Evolutionary conservation across 2,329 filamentous ascomycete genomes (phyloP), one percentile per base, ranked within the genome.

Genomic region (Neospermospora avenae): DNA sequence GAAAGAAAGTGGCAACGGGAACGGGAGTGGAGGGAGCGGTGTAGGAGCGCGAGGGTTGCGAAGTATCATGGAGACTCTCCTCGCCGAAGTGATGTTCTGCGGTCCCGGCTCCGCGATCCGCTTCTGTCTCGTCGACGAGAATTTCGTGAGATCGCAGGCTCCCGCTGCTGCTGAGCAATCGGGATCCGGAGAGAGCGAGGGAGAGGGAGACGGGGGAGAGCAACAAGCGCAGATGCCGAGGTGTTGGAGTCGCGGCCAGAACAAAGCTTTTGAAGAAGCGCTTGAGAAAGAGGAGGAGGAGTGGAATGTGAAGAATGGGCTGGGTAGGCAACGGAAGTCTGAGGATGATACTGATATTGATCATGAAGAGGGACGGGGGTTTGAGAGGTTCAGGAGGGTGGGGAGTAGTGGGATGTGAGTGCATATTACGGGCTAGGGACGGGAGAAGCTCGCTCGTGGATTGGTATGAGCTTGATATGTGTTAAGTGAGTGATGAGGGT

Each of bases 1-100:
- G 13, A 37, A n/a, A 34, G 2, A 16, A 39, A 34, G 7, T 39
- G 31, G 20, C 18, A 77, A 77, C 14, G 87, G 87, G 81, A 85
- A 84, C 1, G 31, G n/a, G 13, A 35, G 22, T 18, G 97, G 93
- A 0, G 95, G 95, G 3, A 34, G n/a, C 11, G 35, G 22, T 18
- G 97, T 93, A 0, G 95, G 95, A 3, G 90, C 90, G 1, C 81
- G 90, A 39, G 90, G 87, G 0, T 76, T 95, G 16, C 87, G 91
- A 69, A 91, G 90, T 73, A 89, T 92, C 70, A 87, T 93, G 81
- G 90, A 93, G 73, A 83, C 86, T 2, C 84, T 93, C 7, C 77
- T 93, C 11, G 86, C 86, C 3, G 90, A 93, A 73, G 85, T 89
- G 34, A 93, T 93, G 83, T 93, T 91, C 71, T 88, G 92, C 69